A percentile compares a stretch with the other conserved stretches of the same genome.
These are phyloP conservation scores for Cicer pinnatifidum DNA, from an alignment of 306 rosid genomes.

Conservation along the genomic window DNA sequence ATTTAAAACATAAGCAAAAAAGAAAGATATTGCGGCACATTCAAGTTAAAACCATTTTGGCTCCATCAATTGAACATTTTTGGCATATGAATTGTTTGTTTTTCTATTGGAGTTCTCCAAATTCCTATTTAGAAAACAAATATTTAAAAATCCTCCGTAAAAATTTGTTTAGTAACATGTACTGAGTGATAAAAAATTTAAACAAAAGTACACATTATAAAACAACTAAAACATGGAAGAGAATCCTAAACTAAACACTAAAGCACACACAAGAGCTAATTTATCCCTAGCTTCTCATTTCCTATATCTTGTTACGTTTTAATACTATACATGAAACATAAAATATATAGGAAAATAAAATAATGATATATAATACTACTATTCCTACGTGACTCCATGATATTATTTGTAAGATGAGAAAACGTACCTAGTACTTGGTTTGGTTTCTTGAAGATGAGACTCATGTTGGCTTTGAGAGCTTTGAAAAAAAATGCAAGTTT, in stretches of 20 bases:
- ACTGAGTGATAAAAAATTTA: neutral
- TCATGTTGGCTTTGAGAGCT: constrained; percentile 15
- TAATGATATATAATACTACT: no score
- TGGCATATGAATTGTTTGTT: neutral
- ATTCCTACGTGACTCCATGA: no score
- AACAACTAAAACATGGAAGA: neutral
- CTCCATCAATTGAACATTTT: no score
- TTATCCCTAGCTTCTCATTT: neutral
- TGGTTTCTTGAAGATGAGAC: neutral
- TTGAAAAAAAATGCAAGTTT: constrained; percentile 10
- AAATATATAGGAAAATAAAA: no score
- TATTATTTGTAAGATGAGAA: constrained; percentile 21
- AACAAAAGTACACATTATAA: neutral
- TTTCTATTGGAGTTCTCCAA: neutral
- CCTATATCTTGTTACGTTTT: neutral
- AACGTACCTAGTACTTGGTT: constrained; percentile 43
- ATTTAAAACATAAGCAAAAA: no score
- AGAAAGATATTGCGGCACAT: no score
- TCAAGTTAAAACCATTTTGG: no score
- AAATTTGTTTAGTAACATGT: neutral
- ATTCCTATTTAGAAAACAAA: neutral
- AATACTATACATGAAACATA: no score
- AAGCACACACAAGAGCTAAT: neutral
- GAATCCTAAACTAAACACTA: neutral
- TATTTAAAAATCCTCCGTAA: neutral